Conservation (phyloP, 2,329 filamentous ascomycete genomes). For the Chaetomium strumarium region DNA sequence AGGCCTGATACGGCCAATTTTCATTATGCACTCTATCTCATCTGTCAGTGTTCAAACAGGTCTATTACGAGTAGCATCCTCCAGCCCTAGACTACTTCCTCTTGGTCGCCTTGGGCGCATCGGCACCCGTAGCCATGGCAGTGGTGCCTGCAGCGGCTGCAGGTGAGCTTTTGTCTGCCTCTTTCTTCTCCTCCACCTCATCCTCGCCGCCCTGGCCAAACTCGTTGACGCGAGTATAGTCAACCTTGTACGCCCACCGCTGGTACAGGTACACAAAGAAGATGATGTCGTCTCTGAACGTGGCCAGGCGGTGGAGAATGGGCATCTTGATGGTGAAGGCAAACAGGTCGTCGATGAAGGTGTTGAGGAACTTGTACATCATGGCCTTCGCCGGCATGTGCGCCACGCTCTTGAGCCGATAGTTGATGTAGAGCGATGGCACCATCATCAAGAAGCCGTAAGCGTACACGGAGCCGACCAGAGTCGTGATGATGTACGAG, state of each 20-base stretch:
- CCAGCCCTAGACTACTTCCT: constrained; percentile 34
- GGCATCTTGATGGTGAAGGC: constrained; percentile 99
- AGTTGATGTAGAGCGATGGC: constrained; percentile 96
- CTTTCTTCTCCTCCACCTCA: constrained; percentile 39
- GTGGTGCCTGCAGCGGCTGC: constrained; percentile 30
- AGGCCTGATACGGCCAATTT: neutral
- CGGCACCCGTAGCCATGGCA: constrained; percentile 44
- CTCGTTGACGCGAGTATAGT: constrained; percentile 90
- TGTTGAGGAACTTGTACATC: constrained; percentile 98
- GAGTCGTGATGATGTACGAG: constrained; percentile 87
- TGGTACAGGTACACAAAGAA: constrained; percentile 99
- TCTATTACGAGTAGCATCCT: neutral
- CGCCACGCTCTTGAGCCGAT: constrained; percentile 87
- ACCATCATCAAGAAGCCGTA: constrained; percentile 99
- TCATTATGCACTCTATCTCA: neutral
- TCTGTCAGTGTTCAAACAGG: neutral
- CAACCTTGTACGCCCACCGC: constrained; percentile 83
- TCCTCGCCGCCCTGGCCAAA: constrained; percentile 98
- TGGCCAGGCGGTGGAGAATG: constrained; percentile 83
- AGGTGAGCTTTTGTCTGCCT: constrained; percentile 29
- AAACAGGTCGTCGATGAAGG: constrained; percentile 97
- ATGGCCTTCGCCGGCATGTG: constrained; percentile 97
- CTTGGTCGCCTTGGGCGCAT: constrained; percentile 44
- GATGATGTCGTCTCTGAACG: constrained; percentile 90
- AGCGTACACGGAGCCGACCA: constrained; percentile 93